Evolutionary conservation across 352 stramenopile genomes (phyloP).

Genomic region (Phytopythium delawarense): DNA sequence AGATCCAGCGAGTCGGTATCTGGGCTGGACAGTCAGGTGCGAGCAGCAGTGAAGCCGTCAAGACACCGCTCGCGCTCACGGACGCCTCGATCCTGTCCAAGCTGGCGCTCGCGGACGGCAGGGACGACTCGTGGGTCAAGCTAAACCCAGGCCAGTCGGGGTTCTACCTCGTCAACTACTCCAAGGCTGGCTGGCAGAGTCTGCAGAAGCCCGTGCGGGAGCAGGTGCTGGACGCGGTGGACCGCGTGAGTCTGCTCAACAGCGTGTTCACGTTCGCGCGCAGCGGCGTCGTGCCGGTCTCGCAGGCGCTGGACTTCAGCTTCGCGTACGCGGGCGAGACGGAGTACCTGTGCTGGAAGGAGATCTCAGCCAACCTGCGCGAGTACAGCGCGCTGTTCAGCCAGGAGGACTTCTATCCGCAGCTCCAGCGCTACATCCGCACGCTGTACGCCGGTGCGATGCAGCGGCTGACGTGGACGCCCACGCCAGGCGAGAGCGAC

Average conservation of each 20-base stretch:
- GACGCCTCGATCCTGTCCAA: constrained; percentile 3
- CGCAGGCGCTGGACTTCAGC: constrained; percentile 63
- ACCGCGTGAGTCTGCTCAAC: constrained; percentile 92
- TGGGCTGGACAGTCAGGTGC: constrained; percentile 33
- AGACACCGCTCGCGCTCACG: constrained; percentile 30
- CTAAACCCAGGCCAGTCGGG: constrained; percentile 95
- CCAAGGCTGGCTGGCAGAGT: constrained; percentile 74
- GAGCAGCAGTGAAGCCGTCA: constrained; percentile 34
- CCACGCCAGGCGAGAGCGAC: constrained; percentile 32
- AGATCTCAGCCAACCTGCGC: constrained; percentile 58
- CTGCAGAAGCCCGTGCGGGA: constrained; percentile 64
- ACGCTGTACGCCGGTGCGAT: constrained; percentile 54
- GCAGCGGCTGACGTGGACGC: constrained; percentile 46
- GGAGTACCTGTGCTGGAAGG: constrained; percentile 75
- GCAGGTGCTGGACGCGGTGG: constrained; percentile 59
- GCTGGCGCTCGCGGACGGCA: constrained; percentile 1
- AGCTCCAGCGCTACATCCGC: constrained; percentile 62
- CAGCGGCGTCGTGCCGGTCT: constrained; percentile 45
- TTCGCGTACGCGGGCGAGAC: constrained; percentile 56
- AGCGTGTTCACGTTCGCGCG: constrained; percentile 92
- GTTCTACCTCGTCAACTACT: constrained; percentile 94
- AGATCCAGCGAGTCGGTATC: constrained; percentile 59
- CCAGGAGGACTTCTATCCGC: constrained; percentile 50
- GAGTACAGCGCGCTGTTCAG: constrained; percentile 65
- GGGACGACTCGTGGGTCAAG: constrained; percentile 88